Conservation (phyloP, 306 rosid species). For the Geum urbanum region DNA sequence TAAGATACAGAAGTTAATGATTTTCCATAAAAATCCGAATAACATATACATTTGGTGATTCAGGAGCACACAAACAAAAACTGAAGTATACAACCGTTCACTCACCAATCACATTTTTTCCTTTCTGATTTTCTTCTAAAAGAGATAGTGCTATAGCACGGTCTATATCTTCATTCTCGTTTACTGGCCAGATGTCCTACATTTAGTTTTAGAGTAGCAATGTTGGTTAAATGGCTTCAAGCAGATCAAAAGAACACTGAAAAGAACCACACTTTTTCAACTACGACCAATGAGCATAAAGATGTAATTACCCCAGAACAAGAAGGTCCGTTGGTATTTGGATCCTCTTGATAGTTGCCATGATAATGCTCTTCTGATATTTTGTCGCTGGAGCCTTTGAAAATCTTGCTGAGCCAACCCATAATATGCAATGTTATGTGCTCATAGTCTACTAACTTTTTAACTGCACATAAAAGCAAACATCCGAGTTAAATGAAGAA, state of each 20-base stretch:
- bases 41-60: constrained; percentile 9
- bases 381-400: constrained; percentile 66
- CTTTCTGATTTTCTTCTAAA: constrained; percentile 55
- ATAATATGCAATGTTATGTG: constrained; percentile 40
- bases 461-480: constrained; percentile 52
- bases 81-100: constrained; percentile 10
- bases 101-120: constrained; percentile 64
- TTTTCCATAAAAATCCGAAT: neutral
- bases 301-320: constrained; percentile 60
- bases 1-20: neutral
- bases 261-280: constrained; percentile 1
- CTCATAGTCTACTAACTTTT: constrained; percentile 35
- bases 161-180: constrained; percentile 72
- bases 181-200: constrained; percentile 74
- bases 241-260: constrained; percentile 11
- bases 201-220: constrained; percentile 33
- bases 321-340: constrained; percentile 52
- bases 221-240: constrained; percentile 16
- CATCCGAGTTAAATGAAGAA: constrained; percentile 14
- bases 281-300: neutral
- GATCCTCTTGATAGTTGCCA: constrained; percentile 44
- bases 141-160: constrained; percentile 88
- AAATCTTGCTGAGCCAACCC: constrained; percentile 85
- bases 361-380: constrained; percentile 56
- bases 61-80: neutral